phyloP scores from a whole-genome alignment of 176 grass and related monocot genomes.

The Typha latifolia region DNA sequence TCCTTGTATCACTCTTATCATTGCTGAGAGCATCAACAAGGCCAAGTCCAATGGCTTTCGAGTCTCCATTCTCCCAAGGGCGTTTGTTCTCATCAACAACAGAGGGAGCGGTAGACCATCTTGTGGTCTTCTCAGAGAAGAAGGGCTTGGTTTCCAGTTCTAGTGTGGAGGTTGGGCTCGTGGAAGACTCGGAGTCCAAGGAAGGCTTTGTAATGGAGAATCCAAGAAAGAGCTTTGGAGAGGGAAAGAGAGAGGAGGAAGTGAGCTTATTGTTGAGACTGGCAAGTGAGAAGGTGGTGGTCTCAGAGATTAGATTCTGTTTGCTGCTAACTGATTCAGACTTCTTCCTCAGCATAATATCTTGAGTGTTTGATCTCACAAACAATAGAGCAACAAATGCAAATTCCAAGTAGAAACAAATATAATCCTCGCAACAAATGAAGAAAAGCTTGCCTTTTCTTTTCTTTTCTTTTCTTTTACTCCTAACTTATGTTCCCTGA shows the following conservation, averaged over 20 bases:
- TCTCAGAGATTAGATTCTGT: constrained; percentile 23
- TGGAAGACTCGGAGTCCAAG: constrained; percentile 15
- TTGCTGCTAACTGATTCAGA: constrained; percentile 19
- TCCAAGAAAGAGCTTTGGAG: constrained; percentile 28
- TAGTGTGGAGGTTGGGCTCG: constrained; percentile 11
- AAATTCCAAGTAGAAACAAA: not conserved
- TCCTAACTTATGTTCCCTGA: no score
- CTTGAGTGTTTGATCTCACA: constrained; percentile 24
- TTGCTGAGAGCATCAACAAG: constrained; percentile 39
- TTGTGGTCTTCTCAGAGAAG: constrained; percentile 8
- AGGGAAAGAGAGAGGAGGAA: constrained; percentile 2
- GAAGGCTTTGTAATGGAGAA: constrained; percentile 16
- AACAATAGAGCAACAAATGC: constrained; percentile 13
- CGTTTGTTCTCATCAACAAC: not conserved
- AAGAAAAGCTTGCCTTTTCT: not conserved
- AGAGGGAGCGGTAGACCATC: not conserved
- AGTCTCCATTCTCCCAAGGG: constrained; percentile 18
- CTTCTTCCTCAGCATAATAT: constrained; percentile 43
- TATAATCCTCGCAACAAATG: not conserved
- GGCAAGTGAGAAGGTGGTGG: constrained; percentile 1
- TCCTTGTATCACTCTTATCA: constrained; percentile 4
- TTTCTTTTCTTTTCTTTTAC: no score
- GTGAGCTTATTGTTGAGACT: not conserved
- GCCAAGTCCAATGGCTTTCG: constrained; percentile 36
- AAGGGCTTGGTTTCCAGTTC: constrained; percentile 8